A percentile compares a stretch with the other conserved stretches of the same genome.
Conservation (phyloP, 2,329 filamentous ascomycete species). For the Exophiala spinifera region DNA sequence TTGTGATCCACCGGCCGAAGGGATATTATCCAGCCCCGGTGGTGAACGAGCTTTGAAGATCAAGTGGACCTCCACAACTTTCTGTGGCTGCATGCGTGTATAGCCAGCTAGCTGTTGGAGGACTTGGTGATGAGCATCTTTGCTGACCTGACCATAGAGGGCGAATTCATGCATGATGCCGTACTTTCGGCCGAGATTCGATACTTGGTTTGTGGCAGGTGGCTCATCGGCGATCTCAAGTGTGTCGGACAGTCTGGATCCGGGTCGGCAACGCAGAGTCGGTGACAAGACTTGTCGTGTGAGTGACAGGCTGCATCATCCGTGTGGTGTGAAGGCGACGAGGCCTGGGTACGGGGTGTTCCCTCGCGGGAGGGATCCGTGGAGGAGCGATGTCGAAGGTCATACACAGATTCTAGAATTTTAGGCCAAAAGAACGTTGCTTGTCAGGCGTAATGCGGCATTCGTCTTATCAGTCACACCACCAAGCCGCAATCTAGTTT, state of each 20-base stretch:
- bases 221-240: not conserved
- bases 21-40: conserved; percentile 39
- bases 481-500: not conserved
- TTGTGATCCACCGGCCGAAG: conserved; percentile 41
- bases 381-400: not conserved
- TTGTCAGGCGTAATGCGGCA: not conserved
- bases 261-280: not conserved
- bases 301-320: not conserved
- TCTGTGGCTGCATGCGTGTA: conserved; percentile 59
- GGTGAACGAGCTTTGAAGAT: conserved; percentile 57
- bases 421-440: not conserved
- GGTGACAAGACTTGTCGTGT: not conserved
- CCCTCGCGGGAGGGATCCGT: not conserved
- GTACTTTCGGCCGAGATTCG: not conserved
- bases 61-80: conserved; percentile 53
- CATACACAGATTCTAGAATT: not conserved
- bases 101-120: conserved; percentile 61
- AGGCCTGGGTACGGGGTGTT: not conserved
- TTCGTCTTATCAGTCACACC: not conserved
- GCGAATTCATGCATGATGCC: conserved; percentile 59
- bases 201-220: not conserved
- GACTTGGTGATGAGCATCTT: conserved; percentile 57
- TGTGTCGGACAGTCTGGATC: not conserved
- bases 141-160: conserved; percentile 58
- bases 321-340: not conserved